Conservation (phyloP, 2,329 filamentous ascomycete genomes). For the Samsoniella hepiali region DNA sequence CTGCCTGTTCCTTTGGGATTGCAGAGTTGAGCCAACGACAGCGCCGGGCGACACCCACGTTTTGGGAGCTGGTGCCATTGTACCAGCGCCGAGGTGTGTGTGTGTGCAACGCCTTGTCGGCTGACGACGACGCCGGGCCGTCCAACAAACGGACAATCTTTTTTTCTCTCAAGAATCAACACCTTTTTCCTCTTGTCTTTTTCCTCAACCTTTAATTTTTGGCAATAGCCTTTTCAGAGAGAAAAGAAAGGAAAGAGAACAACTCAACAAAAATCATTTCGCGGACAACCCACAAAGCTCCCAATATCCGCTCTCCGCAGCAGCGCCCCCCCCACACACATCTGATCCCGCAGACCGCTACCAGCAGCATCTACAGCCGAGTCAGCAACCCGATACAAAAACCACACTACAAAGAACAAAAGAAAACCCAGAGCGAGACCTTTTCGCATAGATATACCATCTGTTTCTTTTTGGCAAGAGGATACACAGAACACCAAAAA, state of each 20-base stretch:
- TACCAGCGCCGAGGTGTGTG: not conserved
- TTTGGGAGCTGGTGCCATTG: not conserved
- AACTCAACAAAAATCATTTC: not conserved
- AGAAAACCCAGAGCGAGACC: no score
- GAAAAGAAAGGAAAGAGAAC: not conserved
- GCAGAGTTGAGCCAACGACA: slow-evolving; percentile 3
- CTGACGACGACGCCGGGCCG: not conserved
- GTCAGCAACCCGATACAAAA: not conserved
- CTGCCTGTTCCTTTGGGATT: not conserved
- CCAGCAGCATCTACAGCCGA: slow-evolving; percentile 7
- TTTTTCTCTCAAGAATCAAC: no score
- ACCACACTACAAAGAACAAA: no score
- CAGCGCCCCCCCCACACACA: not conserved
- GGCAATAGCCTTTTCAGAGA: no score
- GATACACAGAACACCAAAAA: no score
- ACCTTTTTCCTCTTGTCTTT: no score
- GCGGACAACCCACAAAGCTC: no score
- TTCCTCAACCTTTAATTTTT: no score
- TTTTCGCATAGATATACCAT: no score
- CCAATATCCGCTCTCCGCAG: not conserved
- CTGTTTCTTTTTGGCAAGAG: no score
- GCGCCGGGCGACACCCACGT: slow-evolving; percentile 14
- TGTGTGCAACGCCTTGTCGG: not conserved
- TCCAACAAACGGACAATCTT: not conserved
- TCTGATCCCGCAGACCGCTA: slow-evolving; percentile 6